Evolutionary conservation across 805 yeast species (phyloP).

Genomic region (Diddensiella caesifluorescens): DNA sequence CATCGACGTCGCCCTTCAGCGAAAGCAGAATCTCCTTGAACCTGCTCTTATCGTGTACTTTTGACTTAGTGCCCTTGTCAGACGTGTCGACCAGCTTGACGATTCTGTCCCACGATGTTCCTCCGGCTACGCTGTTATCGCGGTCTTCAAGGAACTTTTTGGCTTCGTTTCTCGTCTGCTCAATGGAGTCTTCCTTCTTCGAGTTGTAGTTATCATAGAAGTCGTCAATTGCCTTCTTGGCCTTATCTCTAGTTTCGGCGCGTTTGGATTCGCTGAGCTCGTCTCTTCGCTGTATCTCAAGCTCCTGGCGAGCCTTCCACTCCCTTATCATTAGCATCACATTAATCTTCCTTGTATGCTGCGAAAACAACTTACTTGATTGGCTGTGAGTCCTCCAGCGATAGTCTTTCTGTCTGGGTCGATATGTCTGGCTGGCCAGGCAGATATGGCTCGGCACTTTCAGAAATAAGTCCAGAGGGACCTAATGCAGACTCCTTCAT

Average conservation of each 20-base stretch:
- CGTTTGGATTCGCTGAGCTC: constrained; percentile 59
- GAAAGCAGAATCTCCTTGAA: constrained; percentile 61
- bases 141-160: constrained; percentile 66
- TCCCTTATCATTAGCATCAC: constrained; percentile 34
- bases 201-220: constrained; percentile 86
- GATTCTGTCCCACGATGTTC: constrained; percentile 58
- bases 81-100: constrained; percentile 43
- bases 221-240: constrained; percentile 79
- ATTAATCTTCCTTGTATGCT: constrained; percentile 19
- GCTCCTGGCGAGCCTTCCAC: constrained; percentile 78
- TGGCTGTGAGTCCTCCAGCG: constrained; percentile 50
- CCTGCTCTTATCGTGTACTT: constrained; percentile 56
- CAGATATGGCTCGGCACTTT: constrained; percentile 18
- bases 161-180: constrained; percentile 60
- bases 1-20: constrained; percentile 63
- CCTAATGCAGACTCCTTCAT: constrained; percentile 8
- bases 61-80: constrained; percentile 42
- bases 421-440: constrained; percentile 14
- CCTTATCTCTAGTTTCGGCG: constrained; percentile 63
- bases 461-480: constrained; percentile 19
- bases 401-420: constrained; percentile 23
- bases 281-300: constrained; percentile 78
- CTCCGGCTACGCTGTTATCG: constrained; percentile 47
- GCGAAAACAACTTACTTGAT: constrained; percentile 33
- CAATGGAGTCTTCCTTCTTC: constrained; percentile 68